phyloP scores from a whole-genome alignment of 441 rosid genomes.

The Rhodomyrtus psidioides region DNA sequence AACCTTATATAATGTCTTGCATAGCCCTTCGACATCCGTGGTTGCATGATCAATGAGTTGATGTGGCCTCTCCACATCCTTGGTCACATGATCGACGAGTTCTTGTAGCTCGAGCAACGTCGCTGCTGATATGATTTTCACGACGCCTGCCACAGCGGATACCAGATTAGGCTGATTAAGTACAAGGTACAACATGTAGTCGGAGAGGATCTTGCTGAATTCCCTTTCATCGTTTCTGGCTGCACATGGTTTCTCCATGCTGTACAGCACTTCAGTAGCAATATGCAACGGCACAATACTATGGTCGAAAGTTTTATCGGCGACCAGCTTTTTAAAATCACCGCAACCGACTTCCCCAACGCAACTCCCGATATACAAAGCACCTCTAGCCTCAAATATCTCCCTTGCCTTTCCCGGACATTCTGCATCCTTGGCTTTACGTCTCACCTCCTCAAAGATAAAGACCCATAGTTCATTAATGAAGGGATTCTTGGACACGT shows the following conservation, averaged over 20 bases:
- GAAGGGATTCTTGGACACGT: not conserved
- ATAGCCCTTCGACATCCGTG: fast-evolving
- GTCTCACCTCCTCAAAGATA: not conserved
- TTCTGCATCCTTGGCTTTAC: not conserved
- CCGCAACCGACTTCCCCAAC: not conserved
- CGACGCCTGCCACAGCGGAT: not conserved
- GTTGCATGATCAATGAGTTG: not conserved
- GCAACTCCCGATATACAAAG: not conserved
- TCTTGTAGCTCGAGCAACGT: no score
- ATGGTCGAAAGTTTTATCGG: fast-evolving
- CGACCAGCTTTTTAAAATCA: fast-evolving
- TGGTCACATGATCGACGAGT: no score
- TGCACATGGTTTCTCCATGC: not conserved
- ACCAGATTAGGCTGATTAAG: not conserved
- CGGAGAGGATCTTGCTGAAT: not conserved
- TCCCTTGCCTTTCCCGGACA: fast-evolving
- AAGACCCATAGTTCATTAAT: not conserved
- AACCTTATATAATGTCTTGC: fast-evolving
- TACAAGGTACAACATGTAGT: not conserved
- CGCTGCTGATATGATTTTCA: fast-evolving
- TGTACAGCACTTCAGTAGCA: not conserved
- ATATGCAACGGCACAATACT: not conserved
- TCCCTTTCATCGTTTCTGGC: not conserved
- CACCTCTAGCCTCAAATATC: not conserved
- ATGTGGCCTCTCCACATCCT: no score